phyloP scores from a whole-genome alignment of 2,329 filamentous ascomycete genomes.

The Fusarium praegraminearum region DNA sequence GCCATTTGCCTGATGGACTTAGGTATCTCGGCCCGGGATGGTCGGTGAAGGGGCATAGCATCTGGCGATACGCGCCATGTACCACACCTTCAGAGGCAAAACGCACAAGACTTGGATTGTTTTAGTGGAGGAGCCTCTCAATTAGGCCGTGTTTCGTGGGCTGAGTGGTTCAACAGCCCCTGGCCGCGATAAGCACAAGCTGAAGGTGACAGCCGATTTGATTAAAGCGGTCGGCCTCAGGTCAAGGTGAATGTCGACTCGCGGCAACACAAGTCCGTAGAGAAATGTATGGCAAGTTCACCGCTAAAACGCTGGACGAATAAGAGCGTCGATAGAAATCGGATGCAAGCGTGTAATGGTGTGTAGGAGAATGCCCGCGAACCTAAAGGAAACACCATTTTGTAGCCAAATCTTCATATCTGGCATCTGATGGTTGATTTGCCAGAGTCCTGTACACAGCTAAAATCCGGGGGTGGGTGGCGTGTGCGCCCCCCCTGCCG shows the following conservation, averaged over 20 bases:
- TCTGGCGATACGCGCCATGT: constrained; percentile 29
- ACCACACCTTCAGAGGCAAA: constrained; percentile 17
- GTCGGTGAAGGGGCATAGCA: constrained; percentile 35
- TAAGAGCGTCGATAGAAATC: constrained; percentile 31
- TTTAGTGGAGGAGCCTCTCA: constrained; percentile 16
- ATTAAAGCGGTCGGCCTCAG: constrained; percentile 11
- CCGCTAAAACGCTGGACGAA: constrained; percentile 42
- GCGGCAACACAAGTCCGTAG: constrained; percentile 29
- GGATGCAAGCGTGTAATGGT: constrained; percentile 30
- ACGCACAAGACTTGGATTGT: constrained; percentile 13
- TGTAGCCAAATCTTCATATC: constrained; percentile 29
- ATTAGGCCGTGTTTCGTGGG: constrained; percentile 27
- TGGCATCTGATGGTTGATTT: constrained; percentile 5
- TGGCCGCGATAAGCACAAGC: constrained; percentile 34
- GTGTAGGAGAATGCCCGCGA: constrained; percentile 38
- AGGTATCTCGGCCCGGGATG: constrained; percentile 37
- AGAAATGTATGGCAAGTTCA: constrained; percentile 32
- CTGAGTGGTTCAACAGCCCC: constrained; percentile 31
- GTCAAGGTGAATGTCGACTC: constrained; percentile 7
- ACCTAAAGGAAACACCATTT: constrained; percentile 32
- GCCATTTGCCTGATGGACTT: constrained; percentile 16
- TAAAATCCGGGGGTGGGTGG: constrained; percentile 40
- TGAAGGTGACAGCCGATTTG: constrained; percentile 28
- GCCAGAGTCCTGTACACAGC: neutral
- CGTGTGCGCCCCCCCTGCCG: constrained; percentile 27